phyloP scores from a whole-genome alignment of 208 protist species.

The Trichomonas vaginalis region DNA sequence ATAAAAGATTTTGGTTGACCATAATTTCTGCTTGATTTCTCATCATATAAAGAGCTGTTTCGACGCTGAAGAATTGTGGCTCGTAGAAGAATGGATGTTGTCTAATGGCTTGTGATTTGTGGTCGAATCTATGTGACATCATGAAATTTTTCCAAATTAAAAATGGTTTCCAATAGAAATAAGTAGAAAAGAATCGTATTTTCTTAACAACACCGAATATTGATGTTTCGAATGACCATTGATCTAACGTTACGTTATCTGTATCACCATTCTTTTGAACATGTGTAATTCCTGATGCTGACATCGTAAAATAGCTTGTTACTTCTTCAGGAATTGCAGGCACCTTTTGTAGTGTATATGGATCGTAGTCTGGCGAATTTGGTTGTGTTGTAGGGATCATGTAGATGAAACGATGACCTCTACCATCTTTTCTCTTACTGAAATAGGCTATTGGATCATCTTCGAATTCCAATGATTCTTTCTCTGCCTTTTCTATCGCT shows the following conservation, averaged over 20 bases:
- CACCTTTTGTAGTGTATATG: background rate
- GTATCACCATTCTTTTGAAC: background rate
- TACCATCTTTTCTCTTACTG: background rate
- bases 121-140: background rate
- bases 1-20: background rate
- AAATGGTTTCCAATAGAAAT: conserved; percentile 18
- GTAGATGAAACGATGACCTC: background rate
- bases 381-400: background rate
- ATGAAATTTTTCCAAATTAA: conserved; percentile 6
- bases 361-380: background rate
- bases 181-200: background rate
- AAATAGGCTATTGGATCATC: conserved; percentile 7
- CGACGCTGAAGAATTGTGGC: background rate
- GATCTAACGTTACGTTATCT: background rate
- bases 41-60: background rate
- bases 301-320: background rate
- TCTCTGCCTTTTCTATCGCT: background rate
- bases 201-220: background rate
- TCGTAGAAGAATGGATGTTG: background rate
- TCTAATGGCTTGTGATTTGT: background rate
- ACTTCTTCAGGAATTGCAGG: background rate
- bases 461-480: background rate
- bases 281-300: background rate
- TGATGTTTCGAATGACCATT: background rate
- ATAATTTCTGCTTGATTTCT: background rate